Evolutionary conservation across 2,329 filamentous ascomycete species (phyloP).

Genomic region (Fusarium hostae): DNA sequence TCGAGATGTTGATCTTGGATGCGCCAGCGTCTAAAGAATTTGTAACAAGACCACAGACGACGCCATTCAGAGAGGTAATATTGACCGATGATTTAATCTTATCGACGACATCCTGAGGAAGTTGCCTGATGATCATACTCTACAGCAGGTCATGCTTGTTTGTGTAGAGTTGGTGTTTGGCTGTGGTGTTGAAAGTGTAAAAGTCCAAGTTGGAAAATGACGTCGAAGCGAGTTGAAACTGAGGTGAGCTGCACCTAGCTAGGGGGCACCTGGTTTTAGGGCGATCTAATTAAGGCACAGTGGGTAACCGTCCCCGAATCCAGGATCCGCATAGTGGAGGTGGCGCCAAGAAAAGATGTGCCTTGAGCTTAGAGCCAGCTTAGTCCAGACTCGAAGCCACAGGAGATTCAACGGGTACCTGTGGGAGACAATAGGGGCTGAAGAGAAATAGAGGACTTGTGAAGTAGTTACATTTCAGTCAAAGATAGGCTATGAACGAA

Average conservation of each 20-base stretch:
- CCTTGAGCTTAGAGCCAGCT: constrained; percentile 17
- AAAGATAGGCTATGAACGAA: neutral
- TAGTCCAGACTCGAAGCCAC: constrained; percentile 19
- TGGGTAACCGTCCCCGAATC: constrained; percentile 35
- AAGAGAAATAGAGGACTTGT: neutral
- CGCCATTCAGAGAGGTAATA: constrained; percentile 78
- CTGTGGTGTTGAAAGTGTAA: constrained; percentile 14
- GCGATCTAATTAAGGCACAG: constrained; percentile 37
- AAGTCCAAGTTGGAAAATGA: constrained; percentile 20
- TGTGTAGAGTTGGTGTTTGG: neutral
- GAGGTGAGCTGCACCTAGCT: constrained; percentile 1
- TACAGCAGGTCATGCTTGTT: constrained; percentile 32
- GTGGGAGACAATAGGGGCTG: neutral
- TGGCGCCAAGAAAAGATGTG: constrained; percentile 37
- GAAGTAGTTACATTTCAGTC: neutral
- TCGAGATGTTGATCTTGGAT: constrained; percentile 71
- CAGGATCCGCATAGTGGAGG: constrained; percentile 39
- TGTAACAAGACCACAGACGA: constrained; percentile 76
- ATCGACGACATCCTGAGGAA: constrained; percentile 76
- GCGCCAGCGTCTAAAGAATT: constrained; percentile 88
- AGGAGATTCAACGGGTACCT: neutral
- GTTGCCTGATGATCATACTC: constrained; percentile 72
- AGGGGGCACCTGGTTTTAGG: constrained; percentile 17
- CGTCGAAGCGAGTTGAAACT: constrained; percentile 31
- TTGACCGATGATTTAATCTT: constrained; percentile 88